Percentiles rank a stretch among this genome's conserved stretches.
Evolutionary conservation across 78 protist species (phyloP).

Genomic region (Mantamonas sphyraenae): DNA sequence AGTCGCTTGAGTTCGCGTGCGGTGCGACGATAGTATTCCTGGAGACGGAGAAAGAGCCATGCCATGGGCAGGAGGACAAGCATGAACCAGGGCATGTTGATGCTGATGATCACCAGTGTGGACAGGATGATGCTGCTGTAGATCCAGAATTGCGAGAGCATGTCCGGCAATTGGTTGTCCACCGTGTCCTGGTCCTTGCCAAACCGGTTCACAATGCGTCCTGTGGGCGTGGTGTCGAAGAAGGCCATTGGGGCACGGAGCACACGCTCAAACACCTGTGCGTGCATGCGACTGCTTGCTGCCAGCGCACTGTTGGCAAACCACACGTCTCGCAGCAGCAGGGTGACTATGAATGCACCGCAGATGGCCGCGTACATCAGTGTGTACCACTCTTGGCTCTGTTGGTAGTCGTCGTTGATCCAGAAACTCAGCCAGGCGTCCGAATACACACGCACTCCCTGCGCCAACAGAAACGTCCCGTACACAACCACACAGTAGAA

Average conservation of each 20-base stretch:
- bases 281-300: slow-evolving; percentile 15
- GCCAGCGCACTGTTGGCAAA: neutral
- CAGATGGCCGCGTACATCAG: neutral
- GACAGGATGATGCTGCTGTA: no score
- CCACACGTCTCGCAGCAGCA: neutral
- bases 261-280: slow-evolving; percentile 14
- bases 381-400: no score
- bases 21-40: slow-evolving; percentile 9
- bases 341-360: neutral
- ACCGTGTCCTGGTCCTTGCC: slow-evolving; percentile 32
- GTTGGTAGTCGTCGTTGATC: neutral
- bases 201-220: slow-evolving; percentile 33
- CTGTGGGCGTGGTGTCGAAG: slow-evolving; percentile 41
- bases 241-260: slow-evolving; percentile 16
- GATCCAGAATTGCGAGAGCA: neutral
- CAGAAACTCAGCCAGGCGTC: slow-evolving; percentile 20
- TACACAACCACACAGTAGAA: neutral
- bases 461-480: neutral
- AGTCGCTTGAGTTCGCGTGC: slow-evolving; percentile 53
- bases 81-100: slow-evolving; percentile 3
- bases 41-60: slow-evolving; percentile 21
- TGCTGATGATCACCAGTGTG: neutral
- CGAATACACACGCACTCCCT: neutral
- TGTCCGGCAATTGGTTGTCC: no score
- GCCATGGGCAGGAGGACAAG: neutral